Evolutionary conservation across 1,284 basidiomycete genomes (phyloP), one percentile per base, ranked within the genome.

Genomic region (Lentinula novae-zelandiae): DNA sequence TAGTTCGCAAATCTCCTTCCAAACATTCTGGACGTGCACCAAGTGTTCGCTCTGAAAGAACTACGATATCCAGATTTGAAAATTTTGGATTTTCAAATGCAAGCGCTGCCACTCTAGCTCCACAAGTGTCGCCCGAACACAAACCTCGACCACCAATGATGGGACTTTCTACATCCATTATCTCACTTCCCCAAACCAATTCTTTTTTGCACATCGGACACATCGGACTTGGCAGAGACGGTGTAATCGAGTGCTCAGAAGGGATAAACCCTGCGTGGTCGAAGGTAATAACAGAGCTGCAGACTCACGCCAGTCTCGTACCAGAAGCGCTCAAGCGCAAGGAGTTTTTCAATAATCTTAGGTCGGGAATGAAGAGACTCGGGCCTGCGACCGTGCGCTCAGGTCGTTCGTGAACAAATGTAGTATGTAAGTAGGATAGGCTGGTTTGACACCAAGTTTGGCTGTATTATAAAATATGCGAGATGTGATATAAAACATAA

Each of bases 121-220:
- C 31, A 46, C 59, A 69, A 40, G 66, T 69, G 20, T 53, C 58
- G 34, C 57, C 57, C 17, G 54, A 60, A n/a, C 68, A 58, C 49
- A 42, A 7, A 51, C 42, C 53, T 17, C 38, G 31, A 27, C 53
- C 13, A 38, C 12, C 15, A 34, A 39, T 57, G 10, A 48, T 20
- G 46, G 64, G 54, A 77, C 52, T 82, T 62, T 75, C 77, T 50
- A 68, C 79, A 58, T 81, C 83, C 15, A 79, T 88, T 76, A 93
- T 96, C 65, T 91, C 91, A 7, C 78, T 82, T 1, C 93, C 95
- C 0, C 78, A 82, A 0, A 81, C 83, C 2, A 81, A 85, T 56
- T 86, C 89, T n/a, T 96, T 96, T 78, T 83, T 88, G 67, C 95
- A 96, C 69, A 83, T 95, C 52, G 86, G 89, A 5, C 95, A 96